Conservation (phyloP, 106 monocot genomes). For the Dendrobium chrysotoxum region DNA sequence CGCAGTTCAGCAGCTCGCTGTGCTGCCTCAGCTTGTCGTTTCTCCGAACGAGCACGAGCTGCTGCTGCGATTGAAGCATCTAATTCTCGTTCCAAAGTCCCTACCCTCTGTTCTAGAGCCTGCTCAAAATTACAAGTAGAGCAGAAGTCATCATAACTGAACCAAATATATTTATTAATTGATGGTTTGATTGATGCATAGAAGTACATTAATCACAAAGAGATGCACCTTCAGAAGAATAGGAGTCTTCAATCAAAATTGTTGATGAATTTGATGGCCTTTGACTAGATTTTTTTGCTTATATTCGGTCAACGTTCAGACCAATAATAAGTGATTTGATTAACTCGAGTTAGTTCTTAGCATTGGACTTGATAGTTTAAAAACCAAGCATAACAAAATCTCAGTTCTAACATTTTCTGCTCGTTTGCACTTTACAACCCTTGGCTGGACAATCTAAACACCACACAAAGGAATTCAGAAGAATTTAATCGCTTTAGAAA, state of each 20-base stretch:
- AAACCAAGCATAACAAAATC: too few relatives aligned
- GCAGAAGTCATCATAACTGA: background rate
- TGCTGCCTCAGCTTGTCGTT: conserved; percentile 76
- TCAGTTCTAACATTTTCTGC: too few relatives aligned
- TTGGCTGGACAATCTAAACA: too few relatives aligned
- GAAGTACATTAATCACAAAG: background rate
- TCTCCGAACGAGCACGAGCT: conserved; percentile 86
- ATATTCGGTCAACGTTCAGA: background rate
- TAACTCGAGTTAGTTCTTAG: too few relatives aligned
- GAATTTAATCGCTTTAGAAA: background rate
- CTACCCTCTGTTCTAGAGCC: conserved; percentile 87
- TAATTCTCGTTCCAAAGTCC: conserved; percentile 84
- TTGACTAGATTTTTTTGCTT: too few relatives aligned
- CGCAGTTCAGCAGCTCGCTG: conserved; percentile 76
- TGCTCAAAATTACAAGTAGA: conserved; percentile 9
- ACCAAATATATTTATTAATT: background rate
- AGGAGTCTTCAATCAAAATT: background rate
- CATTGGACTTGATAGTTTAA: too few relatives aligned
- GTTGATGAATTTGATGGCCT: too few relatives aligned
- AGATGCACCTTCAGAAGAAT: background rate
- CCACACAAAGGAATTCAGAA: too few relatives aligned
- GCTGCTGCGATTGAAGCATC: conserved; percentile 92
- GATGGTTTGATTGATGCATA: background rate
- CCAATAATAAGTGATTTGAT: too few relatives aligned
- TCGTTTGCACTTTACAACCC: too few relatives aligned